Base-by-base conservation (phyloP, 2,329 filamentous ascomycete genomes). In the Venturia nashicola region DNA sequence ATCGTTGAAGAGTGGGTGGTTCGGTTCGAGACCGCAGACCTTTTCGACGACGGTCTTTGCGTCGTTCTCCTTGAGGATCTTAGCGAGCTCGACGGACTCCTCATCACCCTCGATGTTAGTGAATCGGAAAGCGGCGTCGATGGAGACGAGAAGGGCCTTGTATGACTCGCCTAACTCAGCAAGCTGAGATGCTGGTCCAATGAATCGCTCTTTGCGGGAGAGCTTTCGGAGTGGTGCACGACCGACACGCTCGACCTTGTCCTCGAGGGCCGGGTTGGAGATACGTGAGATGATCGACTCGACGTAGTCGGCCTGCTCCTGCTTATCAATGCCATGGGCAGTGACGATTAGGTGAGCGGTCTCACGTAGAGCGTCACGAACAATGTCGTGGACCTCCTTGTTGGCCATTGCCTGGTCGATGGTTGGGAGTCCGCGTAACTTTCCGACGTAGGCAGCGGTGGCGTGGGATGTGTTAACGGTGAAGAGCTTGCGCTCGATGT, bases 401-500 rank as follows among this genome's bases (percentile, higher is more conserved):
- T 97, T 91, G 67, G 85, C 84, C 68, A 97, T 83, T 9, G 92
- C 88, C 71, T 97, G 93, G 74, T 94, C 90, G 69, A 99, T 91
- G 66, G 89, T 95, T 72, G 84, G 82, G 82, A 95, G 93, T 72
- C 89, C 86, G 68, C 86, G 84, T 78, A 91, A 83, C 83, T 96
- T 89, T 64, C 92, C 93, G 76, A 94, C 92, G 83, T 97, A 97
- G 66, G 94, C 93, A 23, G 92, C 92, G 8, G 93, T 96, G 66
- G 94, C 94, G 75, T 99, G 94, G 64, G 91, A 89, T 27, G 94
- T 99, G 84, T 99, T 99, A 83, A 99, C 93, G 27, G 94, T 99
- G 83, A 92, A 99, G 68, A 99, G 87, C 84, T 99, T 99, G 77
- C 94, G 92, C 86, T 99, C 94, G 72, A 99, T 97, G 80, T 93